phyloP scores from a whole-genome alignment of 208 protist genomes.

The Lotmaria passim region DNA sequence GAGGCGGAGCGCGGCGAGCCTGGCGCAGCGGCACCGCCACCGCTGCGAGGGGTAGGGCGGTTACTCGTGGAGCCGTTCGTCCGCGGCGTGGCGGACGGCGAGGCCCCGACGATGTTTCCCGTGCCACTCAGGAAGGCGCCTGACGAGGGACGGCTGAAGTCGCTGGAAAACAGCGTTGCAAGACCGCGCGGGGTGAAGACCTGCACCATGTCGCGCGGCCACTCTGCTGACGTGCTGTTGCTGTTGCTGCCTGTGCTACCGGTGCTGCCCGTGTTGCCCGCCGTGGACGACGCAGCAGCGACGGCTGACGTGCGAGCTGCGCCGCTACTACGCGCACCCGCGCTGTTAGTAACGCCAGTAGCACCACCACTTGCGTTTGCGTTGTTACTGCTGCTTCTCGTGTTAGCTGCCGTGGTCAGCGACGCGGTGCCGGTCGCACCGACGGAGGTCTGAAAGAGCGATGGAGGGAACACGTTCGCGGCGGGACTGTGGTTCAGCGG shows the following conservation, averaged over 20 bases:
- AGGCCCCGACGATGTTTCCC: not conserved
- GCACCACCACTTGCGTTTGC: not conserved
- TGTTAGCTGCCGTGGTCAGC: not conserved
- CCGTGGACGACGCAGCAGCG: too few species aligned
- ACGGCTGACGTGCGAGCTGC: too few species aligned
- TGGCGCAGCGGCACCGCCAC: not conserved
- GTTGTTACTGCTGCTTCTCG: not conserved
- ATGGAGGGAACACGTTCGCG: too few species aligned
- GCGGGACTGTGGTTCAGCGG: not conserved
- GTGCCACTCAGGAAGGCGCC: constrained; percentile 4
- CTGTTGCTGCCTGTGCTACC: not conserved
- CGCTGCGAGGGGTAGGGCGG: constrained; percentile 25
- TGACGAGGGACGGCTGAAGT: constrained; percentile 36
- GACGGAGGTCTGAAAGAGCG: too few species aligned
- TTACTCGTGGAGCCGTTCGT: constrained; percentile 31
- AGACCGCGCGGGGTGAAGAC: constrained; percentile 79
- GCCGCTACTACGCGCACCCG: not conserved
- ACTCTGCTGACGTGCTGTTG: constrained; percentile 25
- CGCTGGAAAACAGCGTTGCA: constrained; percentile 43
- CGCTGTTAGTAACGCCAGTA: too few species aligned
- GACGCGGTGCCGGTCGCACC: not conserved
- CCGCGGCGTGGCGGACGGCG: constrained; percentile 21
- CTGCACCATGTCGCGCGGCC: constrained; percentile 54
- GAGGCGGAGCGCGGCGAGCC: constrained; percentile 18
- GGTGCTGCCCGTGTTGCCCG: not conserved